phyloP scores from a whole-genome alignment of 129 eudicot genomes.

The Lactuca sativa region DNA sequence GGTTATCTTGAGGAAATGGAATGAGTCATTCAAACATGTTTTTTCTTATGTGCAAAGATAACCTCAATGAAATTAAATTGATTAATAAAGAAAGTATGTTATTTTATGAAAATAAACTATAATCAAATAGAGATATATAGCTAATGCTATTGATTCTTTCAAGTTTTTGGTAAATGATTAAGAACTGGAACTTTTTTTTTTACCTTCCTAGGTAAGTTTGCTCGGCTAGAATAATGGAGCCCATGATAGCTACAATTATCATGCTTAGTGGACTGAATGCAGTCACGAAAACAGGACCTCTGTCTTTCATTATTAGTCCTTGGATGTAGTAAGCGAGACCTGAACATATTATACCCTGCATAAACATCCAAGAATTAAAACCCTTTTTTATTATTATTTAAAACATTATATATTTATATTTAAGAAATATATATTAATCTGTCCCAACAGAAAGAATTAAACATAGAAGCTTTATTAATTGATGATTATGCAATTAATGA shows the following conservation, averaged over 20 bases:
- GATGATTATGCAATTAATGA: conserved; percentile 3
- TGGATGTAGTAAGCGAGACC: conserved; percentile 88
- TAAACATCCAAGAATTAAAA: not conserved
- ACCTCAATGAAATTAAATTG: too few species aligned
- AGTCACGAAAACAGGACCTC: conserved; percentile 88
- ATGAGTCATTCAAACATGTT: too few species aligned
- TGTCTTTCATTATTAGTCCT: conserved; percentile 76
- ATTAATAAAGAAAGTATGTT: too few species aligned
- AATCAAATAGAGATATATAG: too few species aligned
- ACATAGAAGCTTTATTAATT: not conserved
- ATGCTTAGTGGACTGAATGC: conserved; percentile 81
- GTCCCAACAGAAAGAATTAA: too few species aligned
- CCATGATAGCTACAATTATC: conserved; percentile 69
- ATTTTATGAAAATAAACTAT: too few species aligned
- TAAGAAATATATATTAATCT: too few species aligned
- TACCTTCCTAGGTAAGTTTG: conserved; percentile 73
- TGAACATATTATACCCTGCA: conserved; percentile 82
- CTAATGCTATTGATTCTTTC: not conserved
- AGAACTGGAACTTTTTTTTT: conserved; percentile 15
- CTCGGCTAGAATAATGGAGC: conserved; percentile 67
- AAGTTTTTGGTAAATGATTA: not conserved
- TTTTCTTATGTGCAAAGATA: too few species aligned
- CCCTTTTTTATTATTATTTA: not conserved
- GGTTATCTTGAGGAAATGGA: too few species aligned
- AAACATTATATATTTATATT: too few species aligned